phyloP scores from a whole-genome alignment of 495 filamentous ascomycete species.

The Aspergillus hancockii region DNA sequence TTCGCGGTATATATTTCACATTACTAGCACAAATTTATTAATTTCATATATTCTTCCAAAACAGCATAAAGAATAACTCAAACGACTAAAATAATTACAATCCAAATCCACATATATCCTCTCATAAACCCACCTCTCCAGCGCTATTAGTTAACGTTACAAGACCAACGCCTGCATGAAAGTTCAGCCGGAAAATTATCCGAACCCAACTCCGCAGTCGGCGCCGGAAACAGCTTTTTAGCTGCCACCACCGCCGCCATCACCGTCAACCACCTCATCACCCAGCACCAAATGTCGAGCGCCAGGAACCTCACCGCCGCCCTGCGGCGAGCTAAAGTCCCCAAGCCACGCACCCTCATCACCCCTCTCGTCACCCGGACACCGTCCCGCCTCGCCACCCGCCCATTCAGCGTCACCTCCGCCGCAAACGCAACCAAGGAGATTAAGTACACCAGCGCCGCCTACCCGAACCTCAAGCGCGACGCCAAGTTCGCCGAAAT shows the following conservation, averaged over 20 bases:
- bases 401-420: constrained; percentile 39
- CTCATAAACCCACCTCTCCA: too few relatives aligned
- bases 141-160: too few relatives aligned
- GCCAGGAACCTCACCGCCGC: constrained; percentile 38
- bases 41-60: too few relatives aligned
- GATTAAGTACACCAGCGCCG: constrained; percentile 76
- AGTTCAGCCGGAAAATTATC: not conserved
- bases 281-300: too few relatives aligned
- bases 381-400: constrained; percentile 25
- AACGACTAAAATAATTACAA: too few relatives aligned
- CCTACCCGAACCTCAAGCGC: constrained; percentile 80
- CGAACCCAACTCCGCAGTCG: not conserved
- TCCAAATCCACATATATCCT: too few relatives aligned
- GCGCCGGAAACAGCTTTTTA: constrained; percentile 11
- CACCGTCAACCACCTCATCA: constrained; percentile 22
- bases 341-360: constrained; percentile 31
- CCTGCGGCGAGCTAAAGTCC: constrained; percentile 43
- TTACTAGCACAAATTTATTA: too few relatives aligned
- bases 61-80: too few relatives aligned
- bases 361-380: constrained; percentile 26
- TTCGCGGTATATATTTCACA: too few relatives aligned
- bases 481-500: constrained; percentile 69
- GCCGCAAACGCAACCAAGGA: constrained; percentile 43
- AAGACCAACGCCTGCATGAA: too few relatives aligned
- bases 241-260: constrained; percentile 1